Percentiles rank a stretch among this genome's conserved stretches.
Evolutionary conservation across 129 eudicot genomes (phyloP).

Genomic region (Pittosporum tobira): DNA sequence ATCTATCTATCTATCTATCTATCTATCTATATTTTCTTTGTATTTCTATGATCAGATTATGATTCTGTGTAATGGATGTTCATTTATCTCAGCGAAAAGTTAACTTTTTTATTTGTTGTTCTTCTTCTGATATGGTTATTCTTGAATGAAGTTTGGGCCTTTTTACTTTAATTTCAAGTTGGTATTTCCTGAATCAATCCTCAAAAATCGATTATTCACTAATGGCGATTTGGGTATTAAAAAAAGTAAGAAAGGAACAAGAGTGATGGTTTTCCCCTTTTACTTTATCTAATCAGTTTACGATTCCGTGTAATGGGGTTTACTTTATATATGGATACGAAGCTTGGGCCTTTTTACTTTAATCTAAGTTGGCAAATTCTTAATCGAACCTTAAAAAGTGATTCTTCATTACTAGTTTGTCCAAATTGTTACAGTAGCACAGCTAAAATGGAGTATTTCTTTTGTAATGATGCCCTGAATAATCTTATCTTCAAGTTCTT

Average conservation of each 20-base stretch:
- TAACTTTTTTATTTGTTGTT: too few species aligned
- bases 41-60: slow-evolving; percentile 6
- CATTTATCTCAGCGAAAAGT: too few species aligned
- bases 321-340: too few species aligned
- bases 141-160: background rate
- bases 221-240: background rate
- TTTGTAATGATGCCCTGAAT: background rate
- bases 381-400: background rate
- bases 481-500: slow-evolving; percentile 1
- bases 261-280: background rate
- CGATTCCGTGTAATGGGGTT: too few species aligned
- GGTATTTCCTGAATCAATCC: too few species aligned
- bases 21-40: slow-evolving; percentile 20
- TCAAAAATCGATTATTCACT: background rate
- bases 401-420: too few species aligned
- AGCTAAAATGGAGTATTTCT: background rate
- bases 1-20: too few species aligned
- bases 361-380: background rate
- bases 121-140: too few species aligned
- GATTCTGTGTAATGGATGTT: slow-evolving; percentile 4
- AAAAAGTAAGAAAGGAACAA: background rate
- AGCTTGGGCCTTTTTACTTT: slow-evolving; percentile 3
- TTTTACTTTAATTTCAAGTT: too few species aligned
- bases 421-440: too few species aligned
- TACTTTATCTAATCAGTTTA: slow-evolving; percentile 8